Percentiles rank a stretch among this genome's conserved stretches.
These are phyloP conservation scores for Knufia fluminis DNA, from an alignment of 2,329 filamentous ascomycete genomes.

Conservation along the genomic window DNA sequence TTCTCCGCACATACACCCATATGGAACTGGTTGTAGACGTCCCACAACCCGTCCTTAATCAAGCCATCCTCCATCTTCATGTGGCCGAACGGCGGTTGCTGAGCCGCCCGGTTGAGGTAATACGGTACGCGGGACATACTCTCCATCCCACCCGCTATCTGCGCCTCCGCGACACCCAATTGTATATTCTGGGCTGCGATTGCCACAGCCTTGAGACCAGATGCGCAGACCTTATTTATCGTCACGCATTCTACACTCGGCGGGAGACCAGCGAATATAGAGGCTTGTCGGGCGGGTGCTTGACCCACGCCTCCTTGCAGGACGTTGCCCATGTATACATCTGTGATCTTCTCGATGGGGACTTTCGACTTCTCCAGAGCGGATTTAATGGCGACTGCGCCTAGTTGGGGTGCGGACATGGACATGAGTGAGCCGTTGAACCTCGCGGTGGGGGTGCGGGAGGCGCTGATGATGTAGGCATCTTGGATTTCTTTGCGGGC, in stretches of 20 bases:
- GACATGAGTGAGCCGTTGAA: conserved; percentile 86
- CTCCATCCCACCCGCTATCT: conserved; percentile 94
- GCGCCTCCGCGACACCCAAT: conserved; percentile 76
- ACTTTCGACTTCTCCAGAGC: conserved; percentile 79
- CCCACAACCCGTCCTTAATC: conserved; percentile 89
- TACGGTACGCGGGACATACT: conserved; percentile 94
- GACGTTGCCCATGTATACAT: conserved; percentile 98
- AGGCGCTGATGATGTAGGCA: conserved; percentile 85
- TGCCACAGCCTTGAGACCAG: conserved; percentile 82
- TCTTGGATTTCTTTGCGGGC: conserved; percentile 64
- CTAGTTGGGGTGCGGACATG: conserved; percentile 78
- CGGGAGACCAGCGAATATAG: conserved; percentile 77
- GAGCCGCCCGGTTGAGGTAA: conserved; percentile 74
- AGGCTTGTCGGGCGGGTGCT: conserved; percentile 81
- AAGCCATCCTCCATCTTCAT: conserved; percentile 82
- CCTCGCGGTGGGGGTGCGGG: conserved; percentile 82
- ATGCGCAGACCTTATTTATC: conserved; percentile 97
- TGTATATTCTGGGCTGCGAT: conserved; percentile 92
- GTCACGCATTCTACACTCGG: conserved; percentile 78
- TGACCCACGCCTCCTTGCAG: conserved; percentile 77
- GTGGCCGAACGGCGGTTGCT: conserved; percentile 76
- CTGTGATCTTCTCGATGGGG: conserved; percentile 68
- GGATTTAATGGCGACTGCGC: conserved; percentile 82
- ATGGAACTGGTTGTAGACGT: conserved; percentile 93
- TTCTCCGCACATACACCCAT: conserved; percentile 97